Percentiles rank a stretch among this genome's conserved stretches.
These are phyloP conservation scores for Cladosporium velox DNA, from an alignment of 2,329 filamentous ascomycete genomes.

Conservation along the genomic window DNA sequence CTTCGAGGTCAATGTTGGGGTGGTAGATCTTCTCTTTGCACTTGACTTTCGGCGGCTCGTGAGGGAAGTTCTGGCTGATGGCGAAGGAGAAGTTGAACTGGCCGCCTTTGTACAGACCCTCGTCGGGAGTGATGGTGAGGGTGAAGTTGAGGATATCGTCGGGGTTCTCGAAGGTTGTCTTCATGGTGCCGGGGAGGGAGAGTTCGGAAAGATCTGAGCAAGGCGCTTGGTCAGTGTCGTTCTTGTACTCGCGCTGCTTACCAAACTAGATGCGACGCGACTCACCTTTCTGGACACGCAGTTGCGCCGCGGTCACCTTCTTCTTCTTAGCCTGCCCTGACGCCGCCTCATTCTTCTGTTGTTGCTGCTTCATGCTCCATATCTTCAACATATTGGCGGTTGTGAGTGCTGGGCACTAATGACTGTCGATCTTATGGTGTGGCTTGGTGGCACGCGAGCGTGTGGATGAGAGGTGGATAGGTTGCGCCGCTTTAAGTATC, in stretches of 20 bases:
- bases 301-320: slow-evolving; percentile 94
- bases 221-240: neutral
- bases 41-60: slow-evolving; percentile 95
- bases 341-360: slow-evolving; percentile 89
- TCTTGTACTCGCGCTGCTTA: slow-evolving; percentile 1
- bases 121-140: slow-evolving; percentile 80
- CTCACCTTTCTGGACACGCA: slow-evolving; percentile 92
- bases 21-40: slow-evolving; percentile 99
- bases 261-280: slow-evolving; percentile 6
- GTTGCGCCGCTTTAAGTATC: neutral
- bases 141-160: slow-evolving; percentile 85
- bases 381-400: slow-evolving; percentile 87
- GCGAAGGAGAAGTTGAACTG: slow-evolving; percentile 86
- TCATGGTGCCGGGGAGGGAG: slow-evolving; percentile 76
- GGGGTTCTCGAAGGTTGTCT: slow-evolving; percentile 75
- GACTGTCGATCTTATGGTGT: neutral
- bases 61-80: slow-evolving; percentile 93
- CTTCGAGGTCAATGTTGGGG: slow-evolving; percentile 96
- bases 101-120: slow-evolving; percentile 85
- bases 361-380: slow-evolving; percentile 96
- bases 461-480: neutral
- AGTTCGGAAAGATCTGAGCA: slow-evolving; percentile 75
- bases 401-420: slow-evolving; percentile 17
- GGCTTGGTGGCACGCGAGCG: slow-evolving; percentile 19
- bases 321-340: slow-evolving; percentile 81